Evolutionary conservation across 306 rosid genomes (phyloP).

Genomic region (Vigna reflexopilosa): DNA sequence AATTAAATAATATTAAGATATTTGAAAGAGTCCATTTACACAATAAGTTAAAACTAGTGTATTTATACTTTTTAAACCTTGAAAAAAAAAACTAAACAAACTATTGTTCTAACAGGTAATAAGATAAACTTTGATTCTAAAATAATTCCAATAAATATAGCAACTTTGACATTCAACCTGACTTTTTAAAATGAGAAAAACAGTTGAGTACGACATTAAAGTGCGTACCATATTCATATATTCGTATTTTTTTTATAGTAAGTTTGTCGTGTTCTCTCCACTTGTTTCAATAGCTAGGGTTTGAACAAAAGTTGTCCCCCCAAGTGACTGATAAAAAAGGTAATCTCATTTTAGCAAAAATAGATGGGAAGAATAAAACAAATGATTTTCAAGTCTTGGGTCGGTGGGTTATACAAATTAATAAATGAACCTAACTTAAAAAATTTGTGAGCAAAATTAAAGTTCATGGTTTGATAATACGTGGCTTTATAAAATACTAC

Average conservation of each 20-base stretch:
- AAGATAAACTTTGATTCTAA: too few species aligned
- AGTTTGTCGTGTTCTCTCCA: constrained; percentile 33
- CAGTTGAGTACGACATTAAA: neutral
- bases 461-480: neutral
- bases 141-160: too few species aligned
- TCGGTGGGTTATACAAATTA: constrained; percentile 42
- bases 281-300: constrained; percentile 31
- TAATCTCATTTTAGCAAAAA: constrained; percentile 11
- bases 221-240: neutral
- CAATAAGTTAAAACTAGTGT: too few species aligned
- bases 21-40: too few species aligned
- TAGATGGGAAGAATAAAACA: constrained; percentile 1
- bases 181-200: too few species aligned
- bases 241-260: neutral
- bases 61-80: too few species aligned
- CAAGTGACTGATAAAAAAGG: constrained; percentile 30
- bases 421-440: neutral
- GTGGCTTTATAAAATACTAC: constrained; percentile 27
- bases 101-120: too few species aligned
- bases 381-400: constrained; percentile 39
- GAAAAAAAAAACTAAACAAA: too few species aligned
- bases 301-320: constrained; percentile 36
- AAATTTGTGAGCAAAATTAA: neutral
- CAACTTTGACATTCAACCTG: too few species aligned
- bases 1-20: too few species aligned